These are phyloP conservation scores for Triticum urartu DNA, from an alignment of 176 grass and related monocot species.

Conservation along the genomic window DNA sequence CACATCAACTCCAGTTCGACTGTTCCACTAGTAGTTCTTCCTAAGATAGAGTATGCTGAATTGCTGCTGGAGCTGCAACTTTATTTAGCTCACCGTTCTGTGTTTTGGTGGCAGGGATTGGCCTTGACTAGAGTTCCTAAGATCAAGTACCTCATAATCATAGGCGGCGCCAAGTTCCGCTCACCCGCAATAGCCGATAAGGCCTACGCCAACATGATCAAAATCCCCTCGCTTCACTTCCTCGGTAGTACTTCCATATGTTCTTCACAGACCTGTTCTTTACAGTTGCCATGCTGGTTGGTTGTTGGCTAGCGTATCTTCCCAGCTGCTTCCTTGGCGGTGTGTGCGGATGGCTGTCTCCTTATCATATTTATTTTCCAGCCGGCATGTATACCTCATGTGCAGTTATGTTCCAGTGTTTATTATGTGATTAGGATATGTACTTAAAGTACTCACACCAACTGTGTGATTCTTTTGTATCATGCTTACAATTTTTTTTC, in stretches of 20 bases:
- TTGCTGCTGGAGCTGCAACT: not conserved
- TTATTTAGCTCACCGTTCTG: not conserved
- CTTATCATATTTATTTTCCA: not conserved
- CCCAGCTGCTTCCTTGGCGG: not conserved
- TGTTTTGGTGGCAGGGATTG: slow-evolving; percentile 46
- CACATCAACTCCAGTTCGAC: not conserved
- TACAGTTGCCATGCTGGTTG: not conserved
- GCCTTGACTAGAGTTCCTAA: slow-evolving; percentile 80
- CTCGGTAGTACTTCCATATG: slow-evolving; percentile 63
- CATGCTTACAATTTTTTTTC: not conserved
- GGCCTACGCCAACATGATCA: slow-evolving; percentile 58
- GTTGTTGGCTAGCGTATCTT: not conserved
- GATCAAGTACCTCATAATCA: slow-evolving; percentile 72
- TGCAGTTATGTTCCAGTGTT: not conserved
- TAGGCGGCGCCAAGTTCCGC: slow-evolving; percentile 67
- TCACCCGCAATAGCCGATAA: slow-evolving; percentile 46
- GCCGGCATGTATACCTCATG: not conserved
- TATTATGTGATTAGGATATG: not conserved
- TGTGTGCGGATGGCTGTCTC: not conserved
- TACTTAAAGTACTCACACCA: not conserved
- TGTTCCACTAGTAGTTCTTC: not conserved
- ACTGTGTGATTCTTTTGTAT: not conserved
- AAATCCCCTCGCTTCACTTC: slow-evolving; percentile 77
- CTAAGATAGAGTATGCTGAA: not conserved
- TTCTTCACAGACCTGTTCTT: not conserved